Evolutionary conservation across 441 rosid genomes (phyloP).

Genomic region (Viola pubescens): DNA sequence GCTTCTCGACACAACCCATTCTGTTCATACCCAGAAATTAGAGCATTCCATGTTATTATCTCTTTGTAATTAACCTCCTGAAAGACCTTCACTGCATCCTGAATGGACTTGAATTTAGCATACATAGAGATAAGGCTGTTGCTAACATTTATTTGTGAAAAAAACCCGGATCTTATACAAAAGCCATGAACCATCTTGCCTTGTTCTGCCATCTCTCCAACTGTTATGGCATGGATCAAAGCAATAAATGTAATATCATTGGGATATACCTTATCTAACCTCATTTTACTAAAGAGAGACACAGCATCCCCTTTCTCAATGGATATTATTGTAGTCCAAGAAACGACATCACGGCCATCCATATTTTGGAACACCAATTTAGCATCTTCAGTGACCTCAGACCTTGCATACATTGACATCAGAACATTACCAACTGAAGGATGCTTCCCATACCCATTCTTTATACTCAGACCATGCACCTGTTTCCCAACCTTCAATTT

Average conservation of each 20-base stretch:
- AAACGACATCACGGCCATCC: conserved; percentile 56
- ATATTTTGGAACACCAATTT: conserved; percentile 46
- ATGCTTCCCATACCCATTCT: conserved; percentile 52
- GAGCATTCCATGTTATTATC: conserved; percentile 72
- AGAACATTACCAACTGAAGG: conserved; percentile 61
- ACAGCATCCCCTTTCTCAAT: conserved; percentile 42
- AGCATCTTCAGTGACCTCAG: conserved; percentile 48
- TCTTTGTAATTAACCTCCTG: conserved; percentile 47
- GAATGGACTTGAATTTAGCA: conserved; percentile 52
- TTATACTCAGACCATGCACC: conserved; percentile 62
- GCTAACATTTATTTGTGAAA: conserved; percentile 42
- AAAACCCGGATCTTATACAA: conserved; percentile 47
- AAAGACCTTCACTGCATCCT: conserved; percentile 54
- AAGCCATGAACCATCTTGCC: conserved; percentile 54
- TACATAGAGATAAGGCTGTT: conserved; percentile 81
- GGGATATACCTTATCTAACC: conserved; percentile 58
- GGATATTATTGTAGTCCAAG: conserved; percentile 86
- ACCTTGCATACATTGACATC: conserved; percentile 67
- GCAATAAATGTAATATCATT: conserved; percentile 76
- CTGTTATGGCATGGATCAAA: conserved; percentile 48
- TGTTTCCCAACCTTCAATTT: conserved; percentile 57
- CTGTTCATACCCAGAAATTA: conserved; percentile 73
- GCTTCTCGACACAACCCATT: conserved; percentile 57
- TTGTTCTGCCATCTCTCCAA: conserved; percentile 32
- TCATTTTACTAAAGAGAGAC: conserved; percentile 52